These are phyloP conservation scores for Neostapfia colusana DNA, from an alignment of 176 grass and related monocot genomes.

Conservation along the genomic window DNA sequence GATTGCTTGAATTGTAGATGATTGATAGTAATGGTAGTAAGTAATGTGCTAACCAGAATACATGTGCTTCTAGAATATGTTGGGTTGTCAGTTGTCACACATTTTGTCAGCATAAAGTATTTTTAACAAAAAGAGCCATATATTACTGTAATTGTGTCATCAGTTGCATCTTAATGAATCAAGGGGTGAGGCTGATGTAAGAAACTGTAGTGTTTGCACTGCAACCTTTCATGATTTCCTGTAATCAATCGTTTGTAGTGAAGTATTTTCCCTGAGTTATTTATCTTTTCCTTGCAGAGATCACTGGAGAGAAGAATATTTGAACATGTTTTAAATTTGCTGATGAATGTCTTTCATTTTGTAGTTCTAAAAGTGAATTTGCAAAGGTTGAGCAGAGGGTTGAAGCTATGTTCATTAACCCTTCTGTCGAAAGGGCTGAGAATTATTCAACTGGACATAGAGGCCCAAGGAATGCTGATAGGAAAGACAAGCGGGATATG, in stretches of 20 bases:
- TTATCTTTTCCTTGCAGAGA: too few relatives aligned
- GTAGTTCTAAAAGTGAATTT: slow-evolving; percentile 72
- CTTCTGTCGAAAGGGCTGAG: slow-evolving; percentile 55
- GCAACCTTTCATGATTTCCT: not conserved
- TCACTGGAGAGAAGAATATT: too few relatives aligned
- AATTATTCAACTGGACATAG: slow-evolving; percentile 54
- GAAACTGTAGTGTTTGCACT: slow-evolving; percentile 3
- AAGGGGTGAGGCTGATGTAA: not conserved
- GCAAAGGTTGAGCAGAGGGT: slow-evolving; percentile 62
- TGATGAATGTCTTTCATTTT: slow-evolving; percentile 16
- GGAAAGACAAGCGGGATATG: slow-evolving; percentile 49
- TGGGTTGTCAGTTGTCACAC: not conserved
- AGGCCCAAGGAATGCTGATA: slow-evolving; percentile 61
- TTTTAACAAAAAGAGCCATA: not conserved
- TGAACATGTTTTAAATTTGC: not conserved
- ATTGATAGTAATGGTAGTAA: not conserved
- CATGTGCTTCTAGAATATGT: not conserved
- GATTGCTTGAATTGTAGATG: not conserved
- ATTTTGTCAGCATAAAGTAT: not conserved
- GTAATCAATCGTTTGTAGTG: not conserved
- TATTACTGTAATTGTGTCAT: not conserved
- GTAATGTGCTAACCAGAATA: not conserved
- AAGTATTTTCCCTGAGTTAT: not conserved
- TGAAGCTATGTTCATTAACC: slow-evolving; percentile 49
- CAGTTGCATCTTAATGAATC: not conserved